These are phyloP conservation scores for Senna tora DNA, from an alignment of 306 rosid genomes.

Conservation along the genomic window DNA sequence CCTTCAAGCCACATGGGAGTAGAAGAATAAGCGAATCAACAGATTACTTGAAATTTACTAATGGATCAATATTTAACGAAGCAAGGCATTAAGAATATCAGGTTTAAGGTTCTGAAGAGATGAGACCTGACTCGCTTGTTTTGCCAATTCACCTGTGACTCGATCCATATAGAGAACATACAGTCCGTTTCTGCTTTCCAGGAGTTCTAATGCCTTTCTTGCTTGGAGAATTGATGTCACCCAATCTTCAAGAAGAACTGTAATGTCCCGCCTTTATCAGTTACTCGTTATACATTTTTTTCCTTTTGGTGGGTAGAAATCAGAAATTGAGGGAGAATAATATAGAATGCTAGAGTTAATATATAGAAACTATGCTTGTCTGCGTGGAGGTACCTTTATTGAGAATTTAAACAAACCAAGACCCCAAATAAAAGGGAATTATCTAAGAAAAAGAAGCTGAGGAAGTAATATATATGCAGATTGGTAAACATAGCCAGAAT, in stretches of 20 bases:
- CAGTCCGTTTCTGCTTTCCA: conserved; percentile 92
- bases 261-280: conserved; percentile 31
- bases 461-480: conserved; percentile 19
- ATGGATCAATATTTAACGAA: conserved; percentile 44
- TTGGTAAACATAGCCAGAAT: conserved; percentile 10
- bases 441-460: not conserved
- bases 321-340: conserved; percentile 20
- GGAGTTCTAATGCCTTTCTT: conserved; percentile 66
- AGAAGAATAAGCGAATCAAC: not conserved
- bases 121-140: conserved; percentile 51
- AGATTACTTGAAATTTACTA: not conserved
- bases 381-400: not conserved
- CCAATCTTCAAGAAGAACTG: conserved; percentile 88
- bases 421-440: conserved; percentile 6
- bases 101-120: conserved; percentile 63
- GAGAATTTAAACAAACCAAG: conserved; percentile 18
- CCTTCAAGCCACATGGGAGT: not conserved
- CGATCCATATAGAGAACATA: conserved; percentile 83
- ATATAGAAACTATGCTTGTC: conserved; percentile 1
- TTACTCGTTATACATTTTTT: conserved; percentile 29
- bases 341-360: not conserved
- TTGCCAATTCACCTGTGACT: conserved; percentile 67
- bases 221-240: conserved; percentile 71
- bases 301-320: conserved; percentile 2
- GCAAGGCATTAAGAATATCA: conserved; percentile 54